A percentile compares a stretch with the other conserved stretches of the same genome.
phyloP scores from a whole-genome alignment of 2,329 filamentous ascomycete genomes.

The Penicillium hesseltinei region DNA sequence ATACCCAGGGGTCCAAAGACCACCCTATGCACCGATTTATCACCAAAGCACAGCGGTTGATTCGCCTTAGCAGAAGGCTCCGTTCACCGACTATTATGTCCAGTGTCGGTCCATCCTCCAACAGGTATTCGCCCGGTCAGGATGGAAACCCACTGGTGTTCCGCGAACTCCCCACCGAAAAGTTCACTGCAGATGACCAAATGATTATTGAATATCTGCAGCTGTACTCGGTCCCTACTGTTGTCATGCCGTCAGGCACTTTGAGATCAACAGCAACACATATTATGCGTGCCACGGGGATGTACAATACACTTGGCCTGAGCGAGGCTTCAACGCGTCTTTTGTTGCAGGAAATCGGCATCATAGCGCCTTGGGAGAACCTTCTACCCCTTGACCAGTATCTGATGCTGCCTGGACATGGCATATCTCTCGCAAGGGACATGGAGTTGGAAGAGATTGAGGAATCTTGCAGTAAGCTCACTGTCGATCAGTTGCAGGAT shows the following conservation, averaged over 20 bases:
- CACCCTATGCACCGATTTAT: constrained; percentile 46
- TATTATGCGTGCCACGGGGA: constrained; percentile 55
- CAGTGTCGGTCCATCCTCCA: constrained; percentile 42
- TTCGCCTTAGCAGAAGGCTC: constrained; percentile 41
- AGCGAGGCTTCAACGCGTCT: constrained; percentile 43
- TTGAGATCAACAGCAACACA: constrained; percentile 53
- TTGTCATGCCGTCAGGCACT: constrained; percentile 39
- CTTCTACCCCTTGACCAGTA: constrained; percentile 51
- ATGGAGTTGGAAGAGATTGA: constrained; percentile 32
- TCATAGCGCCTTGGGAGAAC: constrained; percentile 60
- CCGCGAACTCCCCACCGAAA: constrained; percentile 34
- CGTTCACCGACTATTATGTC: constrained; percentile 45
- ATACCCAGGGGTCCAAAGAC: constrained; percentile 23
- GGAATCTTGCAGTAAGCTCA: constrained; percentile 25
- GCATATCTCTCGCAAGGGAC: constrained; percentile 32
- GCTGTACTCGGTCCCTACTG: constrained; percentile 48
- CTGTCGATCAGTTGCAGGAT: constrained; percentile 45
- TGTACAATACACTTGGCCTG: constrained; percentile 50
- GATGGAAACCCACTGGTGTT: constrained; percentile 29
- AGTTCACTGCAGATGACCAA: constrained; percentile 51
- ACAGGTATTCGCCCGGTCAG: constrained; percentile 28
- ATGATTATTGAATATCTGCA: constrained; percentile 58
- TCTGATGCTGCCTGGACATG: constrained; percentile 52
- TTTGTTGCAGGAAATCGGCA: constrained; percentile 62
- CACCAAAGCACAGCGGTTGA: constrained; percentile 44